These are phyloP conservation scores for Leptodontidium sp. DNA, from an alignment of 2,329 filamentous ascomycete species.

Conservation along the genomic window DNA sequence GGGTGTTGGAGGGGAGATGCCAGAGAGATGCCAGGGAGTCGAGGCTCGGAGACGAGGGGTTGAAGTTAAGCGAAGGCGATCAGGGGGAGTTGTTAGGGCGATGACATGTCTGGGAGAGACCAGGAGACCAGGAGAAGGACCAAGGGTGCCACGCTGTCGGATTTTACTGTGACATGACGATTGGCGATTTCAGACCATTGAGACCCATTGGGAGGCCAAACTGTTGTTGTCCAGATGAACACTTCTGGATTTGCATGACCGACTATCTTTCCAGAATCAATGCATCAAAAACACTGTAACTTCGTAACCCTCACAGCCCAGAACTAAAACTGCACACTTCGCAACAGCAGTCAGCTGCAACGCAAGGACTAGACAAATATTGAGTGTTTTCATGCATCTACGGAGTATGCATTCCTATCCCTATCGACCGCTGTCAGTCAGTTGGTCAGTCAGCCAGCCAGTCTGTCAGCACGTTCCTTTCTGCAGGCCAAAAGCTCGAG, in stretches of 20 bases:
- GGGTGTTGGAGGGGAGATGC: slow-evolving; percentile 2
- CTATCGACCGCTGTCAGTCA: slow-evolving; percentile 14
- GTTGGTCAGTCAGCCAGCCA: neutral
- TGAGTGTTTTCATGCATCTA: slow-evolving; percentile 3
- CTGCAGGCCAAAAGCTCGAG: neutral
- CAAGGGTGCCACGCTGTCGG: slow-evolving; percentile 20
- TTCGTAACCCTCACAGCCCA: neutral
- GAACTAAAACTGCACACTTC: neutral
- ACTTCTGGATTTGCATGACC: neutral
- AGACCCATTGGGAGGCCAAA: neutral
- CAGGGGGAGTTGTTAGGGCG: slow-evolving; percentile 15
- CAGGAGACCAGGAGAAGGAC: neutral
- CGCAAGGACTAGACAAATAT: slow-evolving; percentile 14
- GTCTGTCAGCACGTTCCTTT: neutral
- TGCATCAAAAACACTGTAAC: neutral
- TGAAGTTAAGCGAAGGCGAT: slow-evolving; percentile 20
- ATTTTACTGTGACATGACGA: slow-evolving; percentile 11
- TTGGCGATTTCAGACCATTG: neutral
- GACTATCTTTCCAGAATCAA: slow-evolving; percentile 3
- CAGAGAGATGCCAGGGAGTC: neutral
- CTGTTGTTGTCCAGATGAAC: slow-evolving; percentile 18
- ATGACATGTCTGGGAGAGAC: slow-evolving; percentile 3
- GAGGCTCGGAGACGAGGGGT: slow-evolving; percentile 16
- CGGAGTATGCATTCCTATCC: neutral
- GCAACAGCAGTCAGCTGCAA: slow-evolving; percentile 10